Percentiles rank a stretch among this genome's conserved stretches.
Conservation (phyloP, 2,329 filamentous ascomycete genomes). For the Aspergillus uvarum region DNA sequence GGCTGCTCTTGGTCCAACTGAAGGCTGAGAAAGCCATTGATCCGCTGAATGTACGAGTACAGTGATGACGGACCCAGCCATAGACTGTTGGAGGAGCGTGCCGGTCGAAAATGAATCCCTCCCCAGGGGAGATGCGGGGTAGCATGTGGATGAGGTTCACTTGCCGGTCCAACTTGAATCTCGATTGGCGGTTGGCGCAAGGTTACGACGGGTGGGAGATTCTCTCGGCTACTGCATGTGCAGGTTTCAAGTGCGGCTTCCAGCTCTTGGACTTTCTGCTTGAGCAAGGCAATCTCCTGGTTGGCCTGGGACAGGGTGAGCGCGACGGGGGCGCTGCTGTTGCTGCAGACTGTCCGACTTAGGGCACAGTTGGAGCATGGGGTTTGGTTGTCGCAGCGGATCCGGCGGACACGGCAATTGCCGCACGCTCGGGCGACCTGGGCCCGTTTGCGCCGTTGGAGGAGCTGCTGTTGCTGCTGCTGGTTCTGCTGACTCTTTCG, state of each 20-base stretch:
- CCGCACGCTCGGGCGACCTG: constrained; percentile 29
- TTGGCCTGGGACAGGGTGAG: constrained; percentile 12
- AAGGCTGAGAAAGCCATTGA: background rate
- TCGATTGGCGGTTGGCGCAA: background rate
- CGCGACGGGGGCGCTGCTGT: constrained; percentile 4
- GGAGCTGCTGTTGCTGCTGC: background rate
- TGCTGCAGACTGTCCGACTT: constrained; percentile 22
- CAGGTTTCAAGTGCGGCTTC: constrained; percentile 34
- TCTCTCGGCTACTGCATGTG: background rate
- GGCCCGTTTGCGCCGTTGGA: constrained; percentile 14
- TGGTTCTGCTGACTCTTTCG: no score
- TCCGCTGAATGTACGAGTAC: constrained; percentile 1
- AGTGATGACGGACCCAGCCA: constrained; percentile 4
- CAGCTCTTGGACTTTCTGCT: constrained; percentile 33
- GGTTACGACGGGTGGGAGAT: background rate
- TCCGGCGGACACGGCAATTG: constrained; percentile 28
- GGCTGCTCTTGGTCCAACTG: constrained; percentile 35
- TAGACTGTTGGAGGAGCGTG: background rate
- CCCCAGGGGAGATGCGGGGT: background rate
- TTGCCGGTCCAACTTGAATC: background rate
- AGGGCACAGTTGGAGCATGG: constrained; percentile 28
- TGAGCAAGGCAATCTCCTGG: constrained; percentile 31
- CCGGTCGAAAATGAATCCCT: background rate
- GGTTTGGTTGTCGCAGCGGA: constrained; percentile 28
- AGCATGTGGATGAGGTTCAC: constrained; percentile 8